phyloP scores from a whole-genome alignment of 2,329 filamentous ascomycete species.

The Claviceps spartinae region DNA sequence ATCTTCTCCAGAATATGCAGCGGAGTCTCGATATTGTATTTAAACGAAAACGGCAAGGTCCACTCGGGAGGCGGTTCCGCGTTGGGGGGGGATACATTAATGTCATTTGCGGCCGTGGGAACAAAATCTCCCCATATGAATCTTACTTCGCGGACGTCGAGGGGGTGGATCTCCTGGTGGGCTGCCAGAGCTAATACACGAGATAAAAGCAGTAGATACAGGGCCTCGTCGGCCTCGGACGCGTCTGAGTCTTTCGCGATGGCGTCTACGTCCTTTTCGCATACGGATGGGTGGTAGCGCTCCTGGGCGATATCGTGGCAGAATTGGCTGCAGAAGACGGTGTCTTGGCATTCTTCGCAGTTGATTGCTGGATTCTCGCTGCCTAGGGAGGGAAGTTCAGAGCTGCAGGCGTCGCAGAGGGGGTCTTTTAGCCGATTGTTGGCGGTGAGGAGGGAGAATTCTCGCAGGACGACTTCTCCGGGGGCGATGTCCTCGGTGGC shows the following conservation, averaged over 20 bases:
- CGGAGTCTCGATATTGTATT: slow-evolving; percentile 59
- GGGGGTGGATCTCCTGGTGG: slow-evolving; percentile 46
- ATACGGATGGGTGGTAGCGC: slow-evolving; percentile 51
- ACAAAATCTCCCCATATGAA: slow-evolving; percentile 60
- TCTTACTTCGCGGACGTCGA: slow-evolving; percentile 50
- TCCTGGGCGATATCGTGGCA: slow-evolving; percentile 45
- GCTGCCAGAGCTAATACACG: slow-evolving; percentile 49
- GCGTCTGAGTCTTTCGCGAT: slow-evolving; percentile 51
- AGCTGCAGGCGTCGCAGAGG: slow-evolving; percentile 80
- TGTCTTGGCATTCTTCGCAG: slow-evolving; percentile 50
- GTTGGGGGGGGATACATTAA: slow-evolving; percentile 38
- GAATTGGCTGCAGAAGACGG: slow-evolving; percentile 49
- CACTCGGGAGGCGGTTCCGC: slow-evolving; percentile 45
- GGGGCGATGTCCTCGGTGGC: slow-evolving; percentile 68
- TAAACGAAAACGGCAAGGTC: slow-evolving; percentile 67
- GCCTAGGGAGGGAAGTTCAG: slow-evolving; percentile 49
- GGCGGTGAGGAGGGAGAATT: slow-evolving; percentile 77
- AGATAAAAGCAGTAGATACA: slow-evolving; percentile 49
- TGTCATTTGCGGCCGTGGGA: slow-evolving; percentile 35
- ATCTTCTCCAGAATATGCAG: slow-evolving; percentile 73
- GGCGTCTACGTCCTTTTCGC: slow-evolving; percentile 51
- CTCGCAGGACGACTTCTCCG: slow-evolving; percentile 63
- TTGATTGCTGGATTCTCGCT: slow-evolving; percentile 32
- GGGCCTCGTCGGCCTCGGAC: slow-evolving; percentile 43
- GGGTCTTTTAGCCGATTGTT: slow-evolving; percentile 79